These are phyloP conservation scores for Colletotrichum viniferum DNA, from an alignment of 2,329 filamentous ascomycete genomes.

Conservation along the genomic window DNA sequence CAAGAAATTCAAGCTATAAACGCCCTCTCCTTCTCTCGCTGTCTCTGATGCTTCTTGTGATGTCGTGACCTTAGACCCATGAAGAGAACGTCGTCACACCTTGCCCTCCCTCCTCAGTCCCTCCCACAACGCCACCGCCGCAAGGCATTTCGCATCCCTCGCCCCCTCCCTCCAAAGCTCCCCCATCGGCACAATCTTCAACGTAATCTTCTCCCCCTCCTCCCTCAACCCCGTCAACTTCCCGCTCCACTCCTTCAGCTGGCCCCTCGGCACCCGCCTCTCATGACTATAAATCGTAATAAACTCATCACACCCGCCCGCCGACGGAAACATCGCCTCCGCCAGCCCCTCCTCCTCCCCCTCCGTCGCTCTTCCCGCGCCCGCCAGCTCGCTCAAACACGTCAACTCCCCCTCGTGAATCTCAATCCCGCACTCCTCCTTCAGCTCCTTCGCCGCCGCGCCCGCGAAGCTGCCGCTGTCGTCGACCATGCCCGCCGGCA, in stretches of 20 bases:
- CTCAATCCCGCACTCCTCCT: constrained; percentile 62
- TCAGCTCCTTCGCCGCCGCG: constrained; percentile 62
- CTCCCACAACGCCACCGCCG: constrained; percentile 63
- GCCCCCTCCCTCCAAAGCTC: constrained; percentile 63
- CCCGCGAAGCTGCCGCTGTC: constrained; percentile 58
- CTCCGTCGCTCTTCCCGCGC: constrained; percentile 22
- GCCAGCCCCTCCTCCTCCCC: constrained; percentile 41
- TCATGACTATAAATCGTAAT: constrained; percentile 64
- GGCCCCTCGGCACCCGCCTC: constrained; percentile 50
- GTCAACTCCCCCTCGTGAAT: constrained; percentile 52
- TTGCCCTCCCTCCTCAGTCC: constrained; percentile 54
- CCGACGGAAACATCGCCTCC: constrained; percentile 59
- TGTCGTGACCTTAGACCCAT: neutral
- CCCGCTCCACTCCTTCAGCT: constrained; percentile 60
- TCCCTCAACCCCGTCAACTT: constrained; percentile 61
- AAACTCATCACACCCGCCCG: constrained; percentile 65
- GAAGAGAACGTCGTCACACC: constrained; percentile 26
- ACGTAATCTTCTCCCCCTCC: constrained; percentile 65
- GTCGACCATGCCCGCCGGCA: constrained; percentile 66
- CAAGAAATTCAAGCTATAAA: constrained; percentile 54
- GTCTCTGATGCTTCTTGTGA: neutral
- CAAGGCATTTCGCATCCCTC: constrained; percentile 64
- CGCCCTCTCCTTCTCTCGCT: neutral
- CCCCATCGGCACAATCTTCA: constrained; percentile 61
- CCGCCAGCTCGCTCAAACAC: constrained; percentile 57